Conservation (phyloP, 768 basidiomycete species). For the Naganishia vaughanmartiniae region DNA sequence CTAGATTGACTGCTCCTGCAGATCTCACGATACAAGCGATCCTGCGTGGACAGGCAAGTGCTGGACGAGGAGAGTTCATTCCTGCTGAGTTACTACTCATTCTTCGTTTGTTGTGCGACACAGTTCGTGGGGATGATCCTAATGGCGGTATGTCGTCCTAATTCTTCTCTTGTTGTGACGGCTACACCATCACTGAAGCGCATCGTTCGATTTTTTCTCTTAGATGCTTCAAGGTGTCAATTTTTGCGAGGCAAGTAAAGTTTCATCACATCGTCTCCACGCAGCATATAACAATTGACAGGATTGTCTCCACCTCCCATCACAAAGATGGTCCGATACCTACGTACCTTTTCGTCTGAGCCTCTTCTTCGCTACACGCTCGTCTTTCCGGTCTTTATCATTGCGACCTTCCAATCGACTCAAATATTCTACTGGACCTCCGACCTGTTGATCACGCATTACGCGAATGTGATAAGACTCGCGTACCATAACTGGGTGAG, state of each 20-base stretch:
- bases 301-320: not conserved
- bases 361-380: conserved; percentile 8
- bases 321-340: conserved; percentile 19
- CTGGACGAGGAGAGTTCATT: too few relatives aligned
- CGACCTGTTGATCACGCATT: conserved; percentile 7
- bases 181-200: not conserved
- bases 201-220: too few relatives aligned
- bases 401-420: conserved; percentile 11
- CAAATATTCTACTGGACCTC: conserved; percentile 17
- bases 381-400: conserved; percentile 20
- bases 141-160: conserved; percentile 15
- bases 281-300: not conserved
- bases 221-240: conserved; percentile 20
- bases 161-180: too few relatives aligned
- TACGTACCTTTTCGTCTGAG: conserved; percentile 9
- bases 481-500: conserved; percentile 24
- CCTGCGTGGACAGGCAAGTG: not conserved
- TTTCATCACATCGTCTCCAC: too few relatives aligned
- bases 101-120: too few relatives aligned
- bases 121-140: conserved; percentile 15
- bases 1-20: not conserved
- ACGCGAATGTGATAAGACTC: conserved; percentile 1
- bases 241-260: not conserved
- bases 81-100: too few relatives aligned
- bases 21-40: not conserved